Evolutionary conservation across 2,329 filamentous ascomycete species (phyloP).

Genomic region (Pseudohalonectria lignicola): DNA sequence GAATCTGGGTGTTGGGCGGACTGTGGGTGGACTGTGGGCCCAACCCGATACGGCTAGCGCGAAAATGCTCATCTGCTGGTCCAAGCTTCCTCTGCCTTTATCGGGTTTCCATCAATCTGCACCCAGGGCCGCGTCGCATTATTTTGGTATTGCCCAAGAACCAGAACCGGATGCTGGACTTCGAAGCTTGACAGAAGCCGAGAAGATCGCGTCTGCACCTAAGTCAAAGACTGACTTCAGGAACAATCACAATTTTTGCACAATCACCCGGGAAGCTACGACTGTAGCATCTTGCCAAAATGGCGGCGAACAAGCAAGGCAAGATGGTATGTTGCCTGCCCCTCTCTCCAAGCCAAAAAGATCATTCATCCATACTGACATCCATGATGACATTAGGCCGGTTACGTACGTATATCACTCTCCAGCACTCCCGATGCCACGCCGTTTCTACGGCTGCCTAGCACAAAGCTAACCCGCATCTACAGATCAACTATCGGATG

Average conservation of each 20-base stretch:
- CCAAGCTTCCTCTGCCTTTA: no score
- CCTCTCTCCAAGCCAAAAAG: constrained; percentile 10
- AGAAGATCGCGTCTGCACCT: constrained; percentile 23
- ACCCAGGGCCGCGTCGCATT: no score
- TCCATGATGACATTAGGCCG: constrained; percentile 45
- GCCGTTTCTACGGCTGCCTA: not conserved
- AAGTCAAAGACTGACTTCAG: constrained; percentile 22
- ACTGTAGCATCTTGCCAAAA: constrained; percentile 30
- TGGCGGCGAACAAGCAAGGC: constrained; percentile 86
- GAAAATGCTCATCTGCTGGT: no score
- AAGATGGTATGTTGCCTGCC: constrained; percentile 78
- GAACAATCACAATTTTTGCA: constrained; percentile 32
- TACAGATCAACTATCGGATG: constrained; percentile 98
- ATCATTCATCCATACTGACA: constrained; percentile 49
- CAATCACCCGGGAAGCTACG: constrained; percentile 27
- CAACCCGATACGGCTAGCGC: no score
- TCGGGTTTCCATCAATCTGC: no score
- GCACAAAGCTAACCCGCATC: constrained; percentile 14
- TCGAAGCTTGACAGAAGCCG: constrained; percentile 11
- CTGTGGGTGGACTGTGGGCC: no score
- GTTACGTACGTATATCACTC: constrained; percentile 52
- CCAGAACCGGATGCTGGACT: constrained; percentile 27
- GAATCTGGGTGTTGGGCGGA: no score
- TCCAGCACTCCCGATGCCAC: not conserved
- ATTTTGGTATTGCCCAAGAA: no score